A percentile compares a stretch with the other conserved stretches of the same genome.
phyloP scores from a whole-genome alignment of 495 filamentous ascomycete species.

The Terfezia claveryi region DNA sequence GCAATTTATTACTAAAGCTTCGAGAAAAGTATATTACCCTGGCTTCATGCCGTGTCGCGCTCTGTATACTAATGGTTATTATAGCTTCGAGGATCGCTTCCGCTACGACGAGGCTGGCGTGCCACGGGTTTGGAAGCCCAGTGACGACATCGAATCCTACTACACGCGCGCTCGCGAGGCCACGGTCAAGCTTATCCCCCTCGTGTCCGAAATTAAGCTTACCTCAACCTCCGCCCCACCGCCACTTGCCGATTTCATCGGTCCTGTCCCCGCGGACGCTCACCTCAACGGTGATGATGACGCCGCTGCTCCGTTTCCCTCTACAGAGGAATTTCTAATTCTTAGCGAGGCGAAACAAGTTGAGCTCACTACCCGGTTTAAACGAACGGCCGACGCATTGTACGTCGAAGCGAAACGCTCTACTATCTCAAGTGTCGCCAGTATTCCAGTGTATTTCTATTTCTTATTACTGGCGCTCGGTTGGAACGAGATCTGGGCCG shows the following conservation, averaged over 20 bases:
- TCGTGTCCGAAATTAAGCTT: slow-evolving; percentile 66
- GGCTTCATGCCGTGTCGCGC: background rate
- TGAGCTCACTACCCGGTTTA: slow-evolving; percentile 83
- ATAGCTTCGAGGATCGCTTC: slow-evolving; percentile 84
- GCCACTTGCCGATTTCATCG: slow-evolving; percentile 61
- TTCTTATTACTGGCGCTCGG: slow-evolving; percentile 68
- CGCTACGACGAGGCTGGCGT: slow-evolving; percentile 91
- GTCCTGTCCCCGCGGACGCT: slow-evolving; percentile 62
- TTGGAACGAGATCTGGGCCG: slow-evolving; percentile 75
- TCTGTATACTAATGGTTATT: background rate
- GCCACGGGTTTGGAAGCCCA: slow-evolving; percentile 88
- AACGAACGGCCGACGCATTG: slow-evolving; percentile 90
- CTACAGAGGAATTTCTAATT: slow-evolving; percentile 69
- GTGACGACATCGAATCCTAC: slow-evolving; percentile 86
- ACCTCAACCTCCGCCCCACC: slow-evolving; percentile 47
- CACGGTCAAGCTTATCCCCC: slow-evolving; percentile 69
- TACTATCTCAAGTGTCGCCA: slow-evolving; percentile 83
- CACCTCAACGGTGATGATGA: slow-evolving; percentile 45
- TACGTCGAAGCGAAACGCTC: slow-evolving; percentile 94
- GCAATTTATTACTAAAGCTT: slow-evolving; percentile 83
- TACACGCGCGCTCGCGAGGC: slow-evolving; percentile 83
- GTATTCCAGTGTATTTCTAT: slow-evolving; percentile 90
- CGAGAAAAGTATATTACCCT: slow-evolving; percentile 44
- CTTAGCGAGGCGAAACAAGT: slow-evolving; percentile 67
- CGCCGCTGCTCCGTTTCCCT: background rate